phyloP scores from a whole-genome alignment of 805 yeast species.

The Wickerhamomyces sydowiorum region DNA sequence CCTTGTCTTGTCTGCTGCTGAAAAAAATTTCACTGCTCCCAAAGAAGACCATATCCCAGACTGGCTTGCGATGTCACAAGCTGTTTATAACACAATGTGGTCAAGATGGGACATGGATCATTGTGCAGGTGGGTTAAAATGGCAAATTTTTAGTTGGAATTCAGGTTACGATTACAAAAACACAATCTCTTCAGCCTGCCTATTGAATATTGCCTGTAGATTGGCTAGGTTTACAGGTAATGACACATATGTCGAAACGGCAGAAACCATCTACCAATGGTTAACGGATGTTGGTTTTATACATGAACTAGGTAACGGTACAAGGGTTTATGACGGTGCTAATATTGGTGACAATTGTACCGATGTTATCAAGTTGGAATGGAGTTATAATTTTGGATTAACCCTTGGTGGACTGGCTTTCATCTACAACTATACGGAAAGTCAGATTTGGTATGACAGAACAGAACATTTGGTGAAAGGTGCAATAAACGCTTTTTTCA shows the following conservation, averaged over 20 bases:
- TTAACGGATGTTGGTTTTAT: constrained; percentile 45
- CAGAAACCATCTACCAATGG: constrained; percentile 56
- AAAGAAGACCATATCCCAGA: constrained; percentile 34
- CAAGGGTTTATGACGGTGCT: constrained; percentile 58
- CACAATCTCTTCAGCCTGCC: constrained; percentile 56
- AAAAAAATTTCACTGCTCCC: constrained; percentile 50
- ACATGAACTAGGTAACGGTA: constrained; percentile 24
- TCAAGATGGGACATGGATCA: constrained; percentile 50
- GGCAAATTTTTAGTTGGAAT: constrained; percentile 71
- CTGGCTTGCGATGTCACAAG: constrained; percentile 58
- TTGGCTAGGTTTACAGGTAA: constrained; percentile 57
- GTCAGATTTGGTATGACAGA: constrained; percentile 43
- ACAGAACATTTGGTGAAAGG: constrained; percentile 39
- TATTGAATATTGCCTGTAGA: constrained; percentile 58
- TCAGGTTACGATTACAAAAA: constrained; percentile 65
- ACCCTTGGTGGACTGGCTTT: constrained; percentile 65
- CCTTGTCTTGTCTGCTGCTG: constrained; percentile 58
- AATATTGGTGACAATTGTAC: constrained; percentile 41
- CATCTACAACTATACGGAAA: constrained; percentile 56
- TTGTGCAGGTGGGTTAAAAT: constrained; percentile 64
- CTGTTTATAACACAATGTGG: constrained; percentile 57
- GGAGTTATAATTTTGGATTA: constrained; percentile 71
- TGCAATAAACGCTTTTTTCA: constrained; percentile 39
- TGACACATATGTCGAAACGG: constrained; percentile 47
- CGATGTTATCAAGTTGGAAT: constrained; percentile 41